Base-by-base conservation (phyloP, 805 yeast species). In the Debaryomyces castellii region DNA sequence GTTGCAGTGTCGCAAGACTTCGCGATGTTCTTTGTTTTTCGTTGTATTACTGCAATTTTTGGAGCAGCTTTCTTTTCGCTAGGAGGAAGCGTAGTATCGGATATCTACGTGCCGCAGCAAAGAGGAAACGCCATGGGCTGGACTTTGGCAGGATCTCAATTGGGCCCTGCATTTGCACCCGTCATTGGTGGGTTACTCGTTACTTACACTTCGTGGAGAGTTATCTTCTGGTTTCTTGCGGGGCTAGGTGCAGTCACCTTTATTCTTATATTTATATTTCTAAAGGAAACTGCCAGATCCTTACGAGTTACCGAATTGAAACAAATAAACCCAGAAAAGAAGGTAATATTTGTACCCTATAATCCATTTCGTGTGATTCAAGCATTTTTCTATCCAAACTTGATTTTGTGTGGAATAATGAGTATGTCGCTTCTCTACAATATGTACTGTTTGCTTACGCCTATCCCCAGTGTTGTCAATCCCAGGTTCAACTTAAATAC, bases 61-160 rank as follows among this genome's bases (percentile, higher is more conserved):
- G 84, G 83, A 4, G 77, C 84, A 1, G 69, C 81, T 0, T 78
- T 79, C 47, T 79, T 80, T 58, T 63, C 77, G 28, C 66, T 78
- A 20, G 83, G 82, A 2, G 82, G 81, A 3, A 66, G 69, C 16
- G 64, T 78, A 10, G 62, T 80, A 11, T 76, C 78, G 16, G 85
- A 80, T 55, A 67, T 78, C 30, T 77, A 71, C 53, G 59, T 58
- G 4, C 83, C 83, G 0, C 67, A 65, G 17, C 71, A 77, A 50
- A 59, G 85, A 51, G 84, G 83, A 2, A 63, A 60, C 8, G 79
- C 77, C 1, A 73, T 79, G 74, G 75, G 80, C 1, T 65, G 74
- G 64, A 63, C 73, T 7, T 59, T 80, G 3, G 53, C 69, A 5
- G 84, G 84, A 0, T 64, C 81, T 1, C 83, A 79, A 51, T 40